Base-by-base conservation (phyloP, 768 basidiomycete genomes). In the Lyophyllum semitale region DNA sequence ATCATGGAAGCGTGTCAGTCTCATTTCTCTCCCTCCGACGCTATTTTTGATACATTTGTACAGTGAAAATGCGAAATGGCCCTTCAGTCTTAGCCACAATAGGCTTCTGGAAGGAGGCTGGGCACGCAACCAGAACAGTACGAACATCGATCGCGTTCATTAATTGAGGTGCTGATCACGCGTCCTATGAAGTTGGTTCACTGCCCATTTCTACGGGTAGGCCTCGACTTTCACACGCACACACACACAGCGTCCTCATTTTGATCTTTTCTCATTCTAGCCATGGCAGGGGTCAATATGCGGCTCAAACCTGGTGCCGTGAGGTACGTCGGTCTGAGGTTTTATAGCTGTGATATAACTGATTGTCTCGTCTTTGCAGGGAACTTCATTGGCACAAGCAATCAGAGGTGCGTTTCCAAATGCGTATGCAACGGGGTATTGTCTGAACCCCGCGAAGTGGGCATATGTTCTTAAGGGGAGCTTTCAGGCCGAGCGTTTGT, bases 31-130 rank as follows among this genome's bases (percentile, higher is more conserved):
- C 17, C 12, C 35, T 33, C 6, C 53, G n/a, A 20, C 49, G 13
- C 42, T 30, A n/a, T 12, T 20, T 45, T 25, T n/a, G 20, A 30
- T 18, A 27, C 20, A 54, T 40, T n/a, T 12, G 18, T 32, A 25
- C 54, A 82, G 81, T 1, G 41, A 55, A 6, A 83, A 84, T 55
- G 74, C 78, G 23, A 83, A 84, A 63, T 84, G 84, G 84, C 77
- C 84, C 0, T 82, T 84, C 63, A 66, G 68, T 54, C 62, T 84
- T 38, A 83, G 81, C 51, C 79, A 79, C 61, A 84, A 82, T 58
- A 77, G 81, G n/a, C 64, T 86, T 15, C 77, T 79, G 54, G 76
- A 75, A 0, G 84, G 84, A 12, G 84, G 84, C 0, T 86, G 84
- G 84, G 81, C 82, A 26, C 74, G 84, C 38, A 76, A 84, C 59